Conservation (phyloP, 352 stramenopile species). For the Paralagenidium karlingii region DNA sequence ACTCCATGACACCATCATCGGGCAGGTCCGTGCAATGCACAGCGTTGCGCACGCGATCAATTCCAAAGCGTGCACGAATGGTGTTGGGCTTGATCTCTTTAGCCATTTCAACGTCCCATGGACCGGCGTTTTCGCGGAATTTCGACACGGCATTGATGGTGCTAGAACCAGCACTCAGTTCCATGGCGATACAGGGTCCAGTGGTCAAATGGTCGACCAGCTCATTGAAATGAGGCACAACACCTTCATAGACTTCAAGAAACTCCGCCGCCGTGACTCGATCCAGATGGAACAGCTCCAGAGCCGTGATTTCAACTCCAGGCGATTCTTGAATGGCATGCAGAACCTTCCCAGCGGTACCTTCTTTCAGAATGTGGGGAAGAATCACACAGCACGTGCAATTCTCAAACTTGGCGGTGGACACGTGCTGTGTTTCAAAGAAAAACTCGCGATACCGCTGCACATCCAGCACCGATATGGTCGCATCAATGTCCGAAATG, state of each 20-base stretch:
- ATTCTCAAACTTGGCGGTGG: slow-evolving; percentile 71
- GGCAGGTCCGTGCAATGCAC: slow-evolving; percentile 90
- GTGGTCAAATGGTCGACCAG: slow-evolving; percentile 84
- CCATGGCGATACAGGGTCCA: slow-evolving; percentile 82
- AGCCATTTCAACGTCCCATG: slow-evolving; percentile 88
- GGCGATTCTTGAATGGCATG: slow-evolving; percentile 55
- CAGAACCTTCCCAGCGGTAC: slow-evolving; percentile 66
- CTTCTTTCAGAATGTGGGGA: slow-evolving; percentile 87
- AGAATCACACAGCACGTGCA: slow-evolving; percentile 89
- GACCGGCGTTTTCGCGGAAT: slow-evolving; percentile 78
- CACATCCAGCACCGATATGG: slow-evolving; percentile 30
- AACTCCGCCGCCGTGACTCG: slow-evolving; percentile 84
- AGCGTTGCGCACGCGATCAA: slow-evolving; percentile 79
- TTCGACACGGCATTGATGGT: slow-evolving; percentile 36
- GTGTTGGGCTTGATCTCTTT: slow-evolving; percentile 85
- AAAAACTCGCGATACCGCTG: slow-evolving; percentile 50
- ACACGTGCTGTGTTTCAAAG: slow-evolving; percentile 31
- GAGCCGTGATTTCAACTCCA: slow-evolving; percentile 71
- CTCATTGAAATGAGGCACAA: slow-evolving; percentile 87
- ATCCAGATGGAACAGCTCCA: slow-evolving; percentile 84
- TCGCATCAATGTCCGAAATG: slow-evolving; percentile 36
- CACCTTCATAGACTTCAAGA: slow-evolving; percentile 83
- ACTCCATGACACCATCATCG: slow-evolving; percentile 85
- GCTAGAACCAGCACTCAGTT: slow-evolving; percentile 63
- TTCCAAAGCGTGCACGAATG: slow-evolving; percentile 82